phyloP scores from a whole-genome alignment of 2,329 filamentous ascomycete species.

The Fusarium veterinarium region DNA sequence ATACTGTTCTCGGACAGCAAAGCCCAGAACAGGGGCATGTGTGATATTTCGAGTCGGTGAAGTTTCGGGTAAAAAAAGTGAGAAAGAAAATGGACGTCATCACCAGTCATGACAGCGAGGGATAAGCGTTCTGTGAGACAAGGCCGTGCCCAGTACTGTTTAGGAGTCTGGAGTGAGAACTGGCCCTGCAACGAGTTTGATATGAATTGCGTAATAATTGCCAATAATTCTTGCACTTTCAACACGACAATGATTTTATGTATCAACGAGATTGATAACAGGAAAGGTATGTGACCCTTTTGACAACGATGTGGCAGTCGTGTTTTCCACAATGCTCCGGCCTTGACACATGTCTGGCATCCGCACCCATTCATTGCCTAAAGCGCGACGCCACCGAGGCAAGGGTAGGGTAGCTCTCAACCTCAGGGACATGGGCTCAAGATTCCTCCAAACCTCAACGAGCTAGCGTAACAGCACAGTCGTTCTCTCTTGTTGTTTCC shows the following conservation, averaged over 20 bases:
- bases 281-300: constrained; percentile 18
- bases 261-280: constrained; percentile 43
- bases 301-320: constrained; percentile 26
- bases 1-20: not conserved
- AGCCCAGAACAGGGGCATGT: constrained; percentile 29
- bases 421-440: constrained; percentile 1
- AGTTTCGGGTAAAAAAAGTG: constrained; percentile 42
- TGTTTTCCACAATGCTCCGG: constrained; percentile 33
- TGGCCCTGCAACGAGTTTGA: not conserved
- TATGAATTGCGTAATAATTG: not conserved
- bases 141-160: constrained; percentile 19
- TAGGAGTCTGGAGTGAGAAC: not conserved
- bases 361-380: constrained; percentile 31
- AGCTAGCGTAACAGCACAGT: constrained; percentile 19
- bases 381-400: constrained; percentile 41
- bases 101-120: constrained; percentile 15
- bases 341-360: constrained; percentile 32
- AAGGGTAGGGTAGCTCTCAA: constrained; percentile 27
- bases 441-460: constrained; percentile 18
- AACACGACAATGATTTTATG: not conserved
- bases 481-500: constrained; percentile 27
- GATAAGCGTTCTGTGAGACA: constrained; percentile 18
- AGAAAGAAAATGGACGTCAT: constrained; percentile 37
- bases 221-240: not conserved
- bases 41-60: constrained; percentile 42